Conservation (phyloP, 2,329 filamentous ascomycete species). For the Stenocarpella maydis region DNA sequence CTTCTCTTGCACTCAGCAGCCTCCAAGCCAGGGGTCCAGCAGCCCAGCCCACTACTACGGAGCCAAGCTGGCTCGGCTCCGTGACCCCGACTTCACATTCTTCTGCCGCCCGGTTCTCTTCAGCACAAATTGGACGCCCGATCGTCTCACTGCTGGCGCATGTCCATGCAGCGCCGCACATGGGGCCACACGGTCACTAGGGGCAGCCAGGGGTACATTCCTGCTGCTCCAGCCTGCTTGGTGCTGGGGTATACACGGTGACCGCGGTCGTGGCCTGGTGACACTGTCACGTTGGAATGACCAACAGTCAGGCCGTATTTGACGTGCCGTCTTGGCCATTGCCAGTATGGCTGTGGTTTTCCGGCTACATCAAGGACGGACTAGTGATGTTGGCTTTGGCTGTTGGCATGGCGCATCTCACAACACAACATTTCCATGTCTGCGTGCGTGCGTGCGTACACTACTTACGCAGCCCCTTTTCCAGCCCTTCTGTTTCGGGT, state of each 20-base stretch:
- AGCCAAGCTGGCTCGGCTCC: not conserved
- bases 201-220: not conserved
- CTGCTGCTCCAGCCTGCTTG: not conserved
- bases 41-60: not conserved
- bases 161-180: not conserved
- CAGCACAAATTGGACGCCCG: no score
- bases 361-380: no score
- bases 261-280: not conserved
- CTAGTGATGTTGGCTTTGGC: no score
- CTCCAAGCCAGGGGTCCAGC: not conserved
- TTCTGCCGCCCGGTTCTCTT: not conserved
- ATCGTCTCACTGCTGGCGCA: no score
- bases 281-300: no score
- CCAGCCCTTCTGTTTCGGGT: conserved; percentile 7
- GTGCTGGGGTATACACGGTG: not conserved
- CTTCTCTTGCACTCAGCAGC: not conserved
- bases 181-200: not conserved
- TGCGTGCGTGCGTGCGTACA: not conserved
- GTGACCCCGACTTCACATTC: not conserved
- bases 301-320: no score
- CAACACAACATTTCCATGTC: not conserved
- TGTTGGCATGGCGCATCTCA: not conserved
- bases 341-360: not conserved
- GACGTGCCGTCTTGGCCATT: not conserved
- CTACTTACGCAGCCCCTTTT: conserved; percentile 15